These are phyloP conservation scores for Exophiala lecanii-corni DNA, from an alignment of 2,329 filamentous ascomycete species.

Conservation along the genomic window DNA sequence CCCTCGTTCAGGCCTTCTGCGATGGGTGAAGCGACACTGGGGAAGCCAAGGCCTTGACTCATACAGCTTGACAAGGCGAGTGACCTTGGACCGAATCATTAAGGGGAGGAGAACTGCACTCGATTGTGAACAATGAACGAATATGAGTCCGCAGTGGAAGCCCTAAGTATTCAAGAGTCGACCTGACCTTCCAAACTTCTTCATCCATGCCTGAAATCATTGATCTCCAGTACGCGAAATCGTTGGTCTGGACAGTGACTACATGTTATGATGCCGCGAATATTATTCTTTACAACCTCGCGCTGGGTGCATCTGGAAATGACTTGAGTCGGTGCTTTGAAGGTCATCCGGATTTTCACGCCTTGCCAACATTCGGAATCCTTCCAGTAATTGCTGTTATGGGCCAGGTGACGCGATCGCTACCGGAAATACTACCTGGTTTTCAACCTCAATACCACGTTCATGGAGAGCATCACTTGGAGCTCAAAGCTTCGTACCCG, in stretches of 20 bases:
- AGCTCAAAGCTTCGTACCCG: constrained; percentile 11
- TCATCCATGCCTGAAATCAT: neutral
- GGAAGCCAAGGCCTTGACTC: too few relatives aligned
- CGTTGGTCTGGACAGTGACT: constrained; percentile 8
- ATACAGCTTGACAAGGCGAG: too few relatives aligned
- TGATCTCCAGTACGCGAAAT: neutral
- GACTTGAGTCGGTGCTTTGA: constrained; percentile 13
- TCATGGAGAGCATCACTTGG: constrained; percentile 16
- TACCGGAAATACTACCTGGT: constrained; percentile 12
- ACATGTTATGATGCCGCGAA: constrained; percentile 5
- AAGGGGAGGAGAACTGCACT: too few relatives aligned
- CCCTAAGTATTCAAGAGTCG: too few relatives aligned
- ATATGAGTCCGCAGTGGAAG: too few relatives aligned
- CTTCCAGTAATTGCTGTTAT: constrained; percentile 13
- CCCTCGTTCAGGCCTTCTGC: neutral
- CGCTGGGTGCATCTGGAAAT: constrained; percentile 12
- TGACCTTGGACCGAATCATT: too few relatives aligned
- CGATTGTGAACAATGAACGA: too few relatives aligned
- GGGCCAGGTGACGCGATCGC: constrained; percentile 8
- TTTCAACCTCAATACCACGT: constrained; percentile 15
- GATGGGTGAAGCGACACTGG: too few relatives aligned
- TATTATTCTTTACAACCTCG: constrained; percentile 19
- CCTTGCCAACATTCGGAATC: constrained; percentile 12
- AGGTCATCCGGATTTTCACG: constrained; percentile 13
- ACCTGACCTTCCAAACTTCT: too few relatives aligned